Conservation (phyloP, 441 rosid genomes). For the Jatropha podagrica region DNA sequence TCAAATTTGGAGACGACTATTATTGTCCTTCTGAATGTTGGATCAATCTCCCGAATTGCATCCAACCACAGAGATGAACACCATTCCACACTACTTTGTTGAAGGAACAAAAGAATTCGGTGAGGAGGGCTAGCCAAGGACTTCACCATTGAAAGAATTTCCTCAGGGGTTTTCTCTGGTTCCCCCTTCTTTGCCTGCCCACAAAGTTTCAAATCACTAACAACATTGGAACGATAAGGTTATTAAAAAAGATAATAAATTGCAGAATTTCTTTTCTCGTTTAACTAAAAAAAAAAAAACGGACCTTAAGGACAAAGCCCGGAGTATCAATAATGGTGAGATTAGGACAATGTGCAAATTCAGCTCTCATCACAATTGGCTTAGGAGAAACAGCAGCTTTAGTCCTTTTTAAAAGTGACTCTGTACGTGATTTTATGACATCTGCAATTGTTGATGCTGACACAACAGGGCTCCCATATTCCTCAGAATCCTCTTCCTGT, state of each 20-base stretch:
- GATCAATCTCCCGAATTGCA: slow-evolving; percentile 85
- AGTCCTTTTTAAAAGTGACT: slow-evolving; percentile 57
- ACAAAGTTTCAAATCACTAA: slow-evolving; percentile 5
- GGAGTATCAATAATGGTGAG: slow-evolving; percentile 95
- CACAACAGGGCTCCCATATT: slow-evolving; percentile 72
- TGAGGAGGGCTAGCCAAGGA: slow-evolving; percentile 93
- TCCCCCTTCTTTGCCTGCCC: slow-evolving; percentile 93
- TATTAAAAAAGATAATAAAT: no score
- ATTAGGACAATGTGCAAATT: slow-evolving; percentile 92
- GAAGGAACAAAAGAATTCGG: slow-evolving; percentile 84
- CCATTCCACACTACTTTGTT: slow-evolving; percentile 98
- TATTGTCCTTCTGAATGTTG: slow-evolving; percentile 70
- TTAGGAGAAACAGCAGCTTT: slow-evolving; percentile 80
- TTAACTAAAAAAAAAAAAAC: background rate
- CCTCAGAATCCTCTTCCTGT: slow-evolving; percentile 90
- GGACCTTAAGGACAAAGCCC: slow-evolving; percentile 68
- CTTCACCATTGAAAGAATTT: slow-evolving; percentile 92
- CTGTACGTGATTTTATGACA: slow-evolving; percentile 73
- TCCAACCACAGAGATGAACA: slow-evolving; percentile 97
- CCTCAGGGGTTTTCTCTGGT: slow-evolving; percentile 90
- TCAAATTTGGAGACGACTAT: slow-evolving; percentile 96
- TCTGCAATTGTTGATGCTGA: slow-evolving; percentile 70
- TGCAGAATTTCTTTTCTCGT: background rate
- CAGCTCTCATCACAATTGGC: slow-evolving; percentile 97
- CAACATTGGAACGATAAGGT: background rate